These are phyloP conservation scores for Mycosarcoma maydis DNA, from an alignment of 1,284 basidiomycete genomes.

Conservation along the genomic window DNA sequence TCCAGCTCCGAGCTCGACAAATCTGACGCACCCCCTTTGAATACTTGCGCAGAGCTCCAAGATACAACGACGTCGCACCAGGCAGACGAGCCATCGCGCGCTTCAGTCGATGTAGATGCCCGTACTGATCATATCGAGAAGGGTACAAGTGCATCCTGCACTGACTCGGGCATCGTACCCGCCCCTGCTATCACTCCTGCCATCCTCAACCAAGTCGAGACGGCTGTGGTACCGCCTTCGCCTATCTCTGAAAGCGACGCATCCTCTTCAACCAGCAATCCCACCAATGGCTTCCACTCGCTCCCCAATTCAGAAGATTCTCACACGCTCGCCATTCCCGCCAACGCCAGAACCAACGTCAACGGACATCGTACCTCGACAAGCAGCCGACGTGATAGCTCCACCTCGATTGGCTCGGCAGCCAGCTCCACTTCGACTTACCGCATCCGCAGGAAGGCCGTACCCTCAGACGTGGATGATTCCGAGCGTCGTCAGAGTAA, in stretches of 20 bases:
- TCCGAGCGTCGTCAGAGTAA: conserved; percentile 16
- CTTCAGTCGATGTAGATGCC: background rate
- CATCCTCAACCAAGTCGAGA: background rate
- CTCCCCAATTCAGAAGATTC: conserved; percentile 4
- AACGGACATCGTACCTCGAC: background rate
- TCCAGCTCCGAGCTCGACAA: conserved; percentile 25
- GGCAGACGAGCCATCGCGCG: background rate
- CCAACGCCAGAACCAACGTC: conserved; percentile 5
- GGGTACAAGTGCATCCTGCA: background rate
- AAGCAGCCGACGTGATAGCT: conserved; percentile 20
- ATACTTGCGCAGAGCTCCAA: background rate
- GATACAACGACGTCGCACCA: background rate
- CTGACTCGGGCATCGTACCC: conserved; percentile 1
- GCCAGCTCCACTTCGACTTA: conserved; percentile 44
- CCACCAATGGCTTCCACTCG: conserved; percentile 7
- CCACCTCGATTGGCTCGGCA: conserved; percentile 26
- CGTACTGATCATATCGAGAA: background rate
- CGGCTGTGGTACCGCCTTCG: conserved; percentile 23
- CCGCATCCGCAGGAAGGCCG: conserved; percentile 41
- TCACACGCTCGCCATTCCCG: conserved; percentile 16
- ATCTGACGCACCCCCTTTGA: background rate
- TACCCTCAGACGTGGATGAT: conserved; percentile 29
- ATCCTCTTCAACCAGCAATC: conserved; percentile 20
- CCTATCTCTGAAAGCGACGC: conserved; percentile 1
- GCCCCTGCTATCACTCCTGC: conserved; percentile 21